Evolutionary conservation across 768 basidiomycete genomes (phyloP).

Genomic region (Artomyces pyxidatus): DNA sequence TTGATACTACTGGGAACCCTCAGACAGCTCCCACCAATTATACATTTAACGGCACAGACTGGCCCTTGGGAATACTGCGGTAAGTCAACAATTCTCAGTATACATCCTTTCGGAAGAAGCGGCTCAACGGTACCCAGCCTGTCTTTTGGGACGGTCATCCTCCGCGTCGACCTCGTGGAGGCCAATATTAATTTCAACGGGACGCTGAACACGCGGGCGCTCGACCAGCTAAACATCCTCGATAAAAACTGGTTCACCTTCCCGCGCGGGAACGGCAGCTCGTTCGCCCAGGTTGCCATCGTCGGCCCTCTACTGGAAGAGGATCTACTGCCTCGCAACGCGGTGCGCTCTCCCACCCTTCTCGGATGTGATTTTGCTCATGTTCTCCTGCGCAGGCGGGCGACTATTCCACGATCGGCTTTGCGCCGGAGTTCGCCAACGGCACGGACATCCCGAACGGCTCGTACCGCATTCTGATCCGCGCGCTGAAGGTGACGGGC

Average conservation of each 20-base stretch:
- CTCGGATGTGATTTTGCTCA: slow-evolving; percentile 9
- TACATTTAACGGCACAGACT: slow-evolving; percentile 35
- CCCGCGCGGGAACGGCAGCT: slow-evolving; percentile 26
- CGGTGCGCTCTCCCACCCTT: slow-evolving; percentile 15
- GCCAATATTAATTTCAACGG: slow-evolving; percentile 32
- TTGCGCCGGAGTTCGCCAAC: slow-evolving; percentile 25
- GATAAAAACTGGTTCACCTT: slow-evolving; percentile 28
- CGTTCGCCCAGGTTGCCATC: slow-evolving; percentile 30
- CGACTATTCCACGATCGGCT: not conserved
- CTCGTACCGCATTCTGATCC: slow-evolving; percentile 32
- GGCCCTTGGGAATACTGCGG: slow-evolving; percentile 35
- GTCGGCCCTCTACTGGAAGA: slow-evolving; percentile 41
- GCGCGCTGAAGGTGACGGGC: slow-evolving; percentile 39
- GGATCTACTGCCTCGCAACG: slow-evolving; percentile 42
- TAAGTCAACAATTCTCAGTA: slow-evolving; percentile 13
- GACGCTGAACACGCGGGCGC: slow-evolving; percentile 27
- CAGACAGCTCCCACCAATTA: slow-evolving; percentile 36
- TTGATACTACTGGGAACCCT: slow-evolving; percentile 33
- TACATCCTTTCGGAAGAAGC: not conserved
- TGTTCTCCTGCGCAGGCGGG: not conserved
- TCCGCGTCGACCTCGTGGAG: slow-evolving; percentile 42
- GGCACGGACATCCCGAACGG: slow-evolving; percentile 36
- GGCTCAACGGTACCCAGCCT: slow-evolving; percentile 22
- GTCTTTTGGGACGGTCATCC: slow-evolving; percentile 40
- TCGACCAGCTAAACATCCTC: slow-evolving; percentile 14